phyloP scores from a whole-genome alignment of 352 stramenopile species.

The Phytophthora idaei region DNA sequence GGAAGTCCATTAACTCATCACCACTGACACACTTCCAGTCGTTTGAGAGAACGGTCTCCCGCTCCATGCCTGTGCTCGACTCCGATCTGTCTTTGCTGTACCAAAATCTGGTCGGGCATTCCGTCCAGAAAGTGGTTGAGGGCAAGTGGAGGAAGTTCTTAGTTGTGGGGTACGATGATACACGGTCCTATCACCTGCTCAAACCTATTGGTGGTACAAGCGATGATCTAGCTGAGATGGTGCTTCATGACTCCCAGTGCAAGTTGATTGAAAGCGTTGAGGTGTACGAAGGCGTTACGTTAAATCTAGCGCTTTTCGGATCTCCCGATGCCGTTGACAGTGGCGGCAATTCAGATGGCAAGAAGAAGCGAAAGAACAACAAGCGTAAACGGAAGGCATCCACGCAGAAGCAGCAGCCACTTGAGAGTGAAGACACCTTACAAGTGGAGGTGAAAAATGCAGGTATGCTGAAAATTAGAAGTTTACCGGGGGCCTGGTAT shows the following conservation, averaged over 20 bases:
- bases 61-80: constrained; percentile 63
- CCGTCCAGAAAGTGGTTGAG: constrained; percentile 76
- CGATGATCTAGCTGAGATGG: constrained; percentile 61
- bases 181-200: constrained; percentile 61
- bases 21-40: constrained; percentile 86
- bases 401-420: constrained; percentile 22
- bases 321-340: constrained; percentile 18
- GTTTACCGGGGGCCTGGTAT: constrained; percentile 66
- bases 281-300: constrained; percentile 50
- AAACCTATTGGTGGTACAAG: constrained; percentile 47
- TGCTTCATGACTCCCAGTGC: constrained; percentile 83
- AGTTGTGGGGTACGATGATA: constrained; percentile 71
- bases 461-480: constrained; percentile 36
- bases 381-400: constrained; percentile 62
- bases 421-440: constrained; percentile 26
- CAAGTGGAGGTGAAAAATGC: constrained; percentile 67
- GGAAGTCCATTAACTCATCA: constrained; percentile 69
- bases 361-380: constrained; percentile 69
- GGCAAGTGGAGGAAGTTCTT: constrained; percentile 83
- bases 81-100: constrained; percentile 60
- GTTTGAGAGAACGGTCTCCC: constrained; percentile 82
- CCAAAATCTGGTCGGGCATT: constrained; percentile 70
- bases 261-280: constrained; percentile 55
- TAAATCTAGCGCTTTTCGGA: constrained; percentile 65
- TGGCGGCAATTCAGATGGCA: constrained; percentile 19